A percentile compares a stretch with the other conserved stretches of the same genome.
Evolutionary conservation across 2,329 filamentous ascomycete genomes (phyloP).

Genomic region (Grosmannia serpens): DNA sequence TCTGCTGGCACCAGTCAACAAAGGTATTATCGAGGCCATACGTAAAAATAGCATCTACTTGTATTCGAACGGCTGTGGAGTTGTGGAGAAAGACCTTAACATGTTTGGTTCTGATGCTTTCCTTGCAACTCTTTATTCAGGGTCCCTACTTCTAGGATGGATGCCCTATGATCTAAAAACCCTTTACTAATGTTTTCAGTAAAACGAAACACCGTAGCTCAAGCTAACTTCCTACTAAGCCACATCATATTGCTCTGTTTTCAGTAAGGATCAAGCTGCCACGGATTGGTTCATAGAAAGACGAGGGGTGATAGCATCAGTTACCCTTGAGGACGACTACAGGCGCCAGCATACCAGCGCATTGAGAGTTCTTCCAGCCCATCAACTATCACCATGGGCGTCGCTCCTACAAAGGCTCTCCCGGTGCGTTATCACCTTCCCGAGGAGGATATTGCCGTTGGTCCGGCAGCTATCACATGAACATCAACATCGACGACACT

Average conservation of each 20-base stretch:
- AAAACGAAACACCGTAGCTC: constrained; percentile 52
- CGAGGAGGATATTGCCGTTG: constrained; percentile 55
- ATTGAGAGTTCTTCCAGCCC: constrained; percentile 26
- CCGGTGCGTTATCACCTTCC: constrained; percentile 41
- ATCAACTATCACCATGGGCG: constrained; percentile 17
- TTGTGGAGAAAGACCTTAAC: constrained; percentile 46
- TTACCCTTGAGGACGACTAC: constrained; percentile 60
- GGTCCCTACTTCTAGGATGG: constrained; percentile 31
- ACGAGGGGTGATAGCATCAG: constrained; percentile 55
- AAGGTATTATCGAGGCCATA: constrained; percentile 58
- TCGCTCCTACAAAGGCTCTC: constrained; percentile 24
- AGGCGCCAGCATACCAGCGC: constrained; percentile 30
- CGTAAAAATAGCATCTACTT: constrained; percentile 29
- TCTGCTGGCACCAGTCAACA: no score
- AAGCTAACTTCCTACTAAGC: constrained; percentile 43
- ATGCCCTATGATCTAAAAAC: constrained; percentile 42
- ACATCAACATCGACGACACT: constrained; percentile 62
- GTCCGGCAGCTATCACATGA: constrained; percentile 59
- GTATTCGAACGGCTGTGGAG: constrained; percentile 43
- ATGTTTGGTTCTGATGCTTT: constrained; percentile 14
- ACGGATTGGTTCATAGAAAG: constrained; percentile 27
- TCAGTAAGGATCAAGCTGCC: constrained; percentile 18
- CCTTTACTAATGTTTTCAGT: constrained; percentile 18
- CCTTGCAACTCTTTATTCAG: neutral
- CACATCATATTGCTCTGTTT: neutral